Evolutionary conservation across 2,329 filamentous ascomycete genomes (phyloP).

Genomic region (Sordariomycetes sp.): DNA sequence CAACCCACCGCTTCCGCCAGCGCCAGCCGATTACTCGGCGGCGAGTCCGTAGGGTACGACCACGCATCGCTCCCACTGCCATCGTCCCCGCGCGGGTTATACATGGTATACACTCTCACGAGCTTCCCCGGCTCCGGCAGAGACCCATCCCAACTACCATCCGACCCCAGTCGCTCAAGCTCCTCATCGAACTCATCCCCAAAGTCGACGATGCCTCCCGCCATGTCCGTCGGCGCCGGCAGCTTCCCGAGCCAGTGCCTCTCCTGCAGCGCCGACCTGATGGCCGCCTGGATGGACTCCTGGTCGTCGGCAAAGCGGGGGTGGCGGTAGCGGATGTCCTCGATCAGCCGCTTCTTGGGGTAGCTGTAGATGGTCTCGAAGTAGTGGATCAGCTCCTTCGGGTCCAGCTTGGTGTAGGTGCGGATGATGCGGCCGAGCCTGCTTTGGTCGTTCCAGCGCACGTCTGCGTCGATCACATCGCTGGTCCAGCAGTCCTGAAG

Average conservation of each 20-base stretch:
- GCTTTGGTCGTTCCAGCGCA: slow-evolving; percentile 19
- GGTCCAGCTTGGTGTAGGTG: slow-evolving; percentile 35
- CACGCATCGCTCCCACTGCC: slow-evolving; percentile 11
- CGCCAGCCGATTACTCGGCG: slow-evolving; percentile 1
- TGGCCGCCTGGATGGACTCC: slow-evolving; percentile 26
- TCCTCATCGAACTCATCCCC: slow-evolving; percentile 21
- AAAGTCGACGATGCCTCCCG: slow-evolving; percentile 27
- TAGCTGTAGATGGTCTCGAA: slow-evolving; percentile 31
- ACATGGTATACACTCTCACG: slow-evolving; percentile 17
- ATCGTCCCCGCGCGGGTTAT: slow-evolving; percentile 26
- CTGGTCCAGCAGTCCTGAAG: background rate
- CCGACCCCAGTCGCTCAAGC: slow-evolving; percentile 14
- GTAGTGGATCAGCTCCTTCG: slow-evolving; percentile 33
- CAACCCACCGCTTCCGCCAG: background rate
- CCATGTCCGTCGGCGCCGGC: slow-evolving; percentile 18
- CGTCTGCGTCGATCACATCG: background rate
- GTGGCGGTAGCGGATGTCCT: slow-evolving; percentile 23
- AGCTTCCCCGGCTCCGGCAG: slow-evolving; percentile 16
- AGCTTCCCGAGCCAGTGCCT: slow-evolving; percentile 18
- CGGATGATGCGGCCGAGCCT: slow-evolving; percentile 24
- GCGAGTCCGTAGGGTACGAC: background rate
- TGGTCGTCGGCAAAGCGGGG: slow-evolving; percentile 29
- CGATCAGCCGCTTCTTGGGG: slow-evolving; percentile 28
- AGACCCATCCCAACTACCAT: slow-evolving; percentile 23
- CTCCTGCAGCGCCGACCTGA: slow-evolving; percentile 23